phyloP scores from a whole-genome alignment of 805 yeast genomes.

The Suhomyces faveliae region DNA sequence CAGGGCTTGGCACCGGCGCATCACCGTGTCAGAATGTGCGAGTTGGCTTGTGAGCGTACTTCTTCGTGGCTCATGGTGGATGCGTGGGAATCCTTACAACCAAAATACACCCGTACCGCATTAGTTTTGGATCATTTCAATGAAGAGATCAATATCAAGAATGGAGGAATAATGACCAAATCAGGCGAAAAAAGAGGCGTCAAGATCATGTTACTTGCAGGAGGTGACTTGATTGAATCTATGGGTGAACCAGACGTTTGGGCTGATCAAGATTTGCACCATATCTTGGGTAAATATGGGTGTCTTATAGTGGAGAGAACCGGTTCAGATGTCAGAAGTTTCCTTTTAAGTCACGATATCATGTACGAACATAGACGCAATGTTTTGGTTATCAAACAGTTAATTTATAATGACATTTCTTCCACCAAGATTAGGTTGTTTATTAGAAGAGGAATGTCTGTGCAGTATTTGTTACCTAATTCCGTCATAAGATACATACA shows the following conservation, averaged over 20 bases:
- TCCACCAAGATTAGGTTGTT: conserved; percentile 93
- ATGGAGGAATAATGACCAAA: conserved; percentile 74
- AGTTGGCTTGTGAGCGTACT: conserved; percentile 94
- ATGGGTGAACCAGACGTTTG: conserved; percentile 99
- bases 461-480: conserved; percentile 90
- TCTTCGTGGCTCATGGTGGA: conserved; percentile 98
- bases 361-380: conserved; percentile 96
- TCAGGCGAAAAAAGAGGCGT: conserved; percentile 72
- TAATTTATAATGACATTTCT: conserved; percentile 92
- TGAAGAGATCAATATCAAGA: conserved; percentile 85
- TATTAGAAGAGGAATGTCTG: conserved; percentile 93
- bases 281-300: conserved; percentile 92
- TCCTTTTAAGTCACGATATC: conserved; percentile 88
- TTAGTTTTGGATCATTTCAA: conserved; percentile 94
- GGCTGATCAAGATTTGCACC: conserved; percentile 95
- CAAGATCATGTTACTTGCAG: conserved; percentile 93
- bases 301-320: conserved; percentile 96
- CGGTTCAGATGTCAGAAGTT: conserved; percentile 92
- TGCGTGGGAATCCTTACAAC: conserved; percentile 97
- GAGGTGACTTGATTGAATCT: conserved; percentile 95
- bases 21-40: conserved; percentile 97
- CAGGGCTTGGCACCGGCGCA: conserved; percentile 86
- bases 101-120: conserved; percentile 89
- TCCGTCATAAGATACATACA: conserved; percentile 92
- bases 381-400: conserved; percentile 90